Evolutionary conservation across 2,329 filamentous ascomycete genomes (phyloP), one percentile per base, ranked within the genome.

Genomic region (Penicillium glabrum): DNA sequence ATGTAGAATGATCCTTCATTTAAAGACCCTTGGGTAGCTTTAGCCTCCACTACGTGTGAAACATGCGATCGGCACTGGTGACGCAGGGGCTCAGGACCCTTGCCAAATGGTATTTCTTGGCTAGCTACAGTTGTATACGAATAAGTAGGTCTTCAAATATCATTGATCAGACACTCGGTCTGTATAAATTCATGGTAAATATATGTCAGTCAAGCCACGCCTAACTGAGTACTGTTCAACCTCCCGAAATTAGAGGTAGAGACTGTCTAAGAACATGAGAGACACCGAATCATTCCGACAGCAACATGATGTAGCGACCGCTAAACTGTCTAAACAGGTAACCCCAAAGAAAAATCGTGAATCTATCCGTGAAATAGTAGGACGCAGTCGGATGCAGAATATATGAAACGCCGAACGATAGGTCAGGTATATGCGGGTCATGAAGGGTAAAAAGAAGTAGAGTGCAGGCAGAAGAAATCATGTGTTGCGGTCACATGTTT

Each of bases 401-500:
- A 56, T 59, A 51, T 46, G 48, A 16, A 57, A 53, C 51, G 53
- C 56, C 54, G 37, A 35, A 41, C 16, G 41, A 51, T 27, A 49
- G 51, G 35, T 35, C 35, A 53, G 33, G 23, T 24, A 47, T 43
- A 54, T 35, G 45, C 46, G 50, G 48, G 37, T 52, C 23, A 51
- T 33, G 41, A 46, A 24, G 53, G 31, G 19, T 21, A 39, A 10
- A 19, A 39, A 39, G 35, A 39, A 10, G 35, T 33, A 33, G 10
- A 53, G 46, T 10, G 19, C 14, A 37, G 23, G 26, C 2, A 24
- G 6, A 14, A 27, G 47, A 10, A 16, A 8, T 3, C 35, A 31
- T 19, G 19, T 13, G 31, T 5, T 16, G 23, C 16, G 47, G 46
- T 63, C 68, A 86, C 80, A 87, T 82, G 57, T 86, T 87, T 63